phyloP scores from a whole-genome alignment of 2,329 filamentous ascomycete species.

The Ophiosphaerella korrae region DNA sequence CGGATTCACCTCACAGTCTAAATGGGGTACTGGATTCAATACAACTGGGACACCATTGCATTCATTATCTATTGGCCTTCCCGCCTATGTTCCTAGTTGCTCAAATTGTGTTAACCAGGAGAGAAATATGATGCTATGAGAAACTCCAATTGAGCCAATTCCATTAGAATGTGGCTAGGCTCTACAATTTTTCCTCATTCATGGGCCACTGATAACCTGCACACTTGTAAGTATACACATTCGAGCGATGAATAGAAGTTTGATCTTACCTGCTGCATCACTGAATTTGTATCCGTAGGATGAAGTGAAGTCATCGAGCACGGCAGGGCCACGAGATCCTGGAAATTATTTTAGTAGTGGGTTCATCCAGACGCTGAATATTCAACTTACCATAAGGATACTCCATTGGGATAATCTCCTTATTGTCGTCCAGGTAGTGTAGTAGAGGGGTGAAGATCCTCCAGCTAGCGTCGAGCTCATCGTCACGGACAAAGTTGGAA shows the following conservation, averaged over 20 bases:
- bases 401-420: constrained; percentile 99
- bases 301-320: constrained; percentile 96
- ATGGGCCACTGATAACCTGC: constrained; percentile 50
- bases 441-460: constrained; percentile 96
- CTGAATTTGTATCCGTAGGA: constrained; percentile 99
- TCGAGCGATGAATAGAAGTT: constrained; percentile 11
- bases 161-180: constrained; percentile 10
- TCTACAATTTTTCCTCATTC: constrained; percentile 45
- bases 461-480: constrained; percentile 95
- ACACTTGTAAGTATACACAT: constrained; percentile 19
- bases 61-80: constrained; percentile 23
- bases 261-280: constrained; percentile 74
- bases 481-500: constrained; percentile 78
- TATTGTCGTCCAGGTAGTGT: constrained; percentile 98
- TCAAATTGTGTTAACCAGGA: constrained; percentile 9
- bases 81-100: constrained; percentile 3
- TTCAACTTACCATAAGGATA: constrained; percentile 87
- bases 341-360: constrained; percentile 24
- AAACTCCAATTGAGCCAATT: constrained; percentile 22
- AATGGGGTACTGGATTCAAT: no score
- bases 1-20: no score
- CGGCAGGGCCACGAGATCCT: constrained; percentile 96
- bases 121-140: constrained; percentile 12
- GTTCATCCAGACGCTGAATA: constrained; percentile 2
- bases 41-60: constrained; percentile 11